These are phyloP conservation scores for Suillus bovinus DNA, from an alignment of 768 basidiomycete genomes.

Conservation along the genomic window DNA sequence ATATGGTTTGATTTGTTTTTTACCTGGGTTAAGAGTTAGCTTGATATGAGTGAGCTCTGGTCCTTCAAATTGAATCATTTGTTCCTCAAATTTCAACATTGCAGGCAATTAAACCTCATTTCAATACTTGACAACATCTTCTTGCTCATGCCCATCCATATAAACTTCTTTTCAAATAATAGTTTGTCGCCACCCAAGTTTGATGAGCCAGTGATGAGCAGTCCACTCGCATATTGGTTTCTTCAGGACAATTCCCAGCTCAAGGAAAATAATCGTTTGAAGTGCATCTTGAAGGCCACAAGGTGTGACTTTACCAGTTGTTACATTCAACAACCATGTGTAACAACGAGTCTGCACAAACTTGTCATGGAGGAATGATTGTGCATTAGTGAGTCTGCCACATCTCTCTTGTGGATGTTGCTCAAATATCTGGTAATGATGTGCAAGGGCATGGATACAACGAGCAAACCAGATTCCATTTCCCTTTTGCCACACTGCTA, in stretches of 20 bases:
- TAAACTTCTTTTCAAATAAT: conserved; percentile 14
- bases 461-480: conserved; percentile 30
- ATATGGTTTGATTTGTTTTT: conserved; percentile 20
- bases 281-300: conserved; percentile 24
- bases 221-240: conserved; percentile 25
- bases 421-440: conserved; percentile 40
- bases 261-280: conserved; percentile 32
- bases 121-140: conserved; percentile 10
- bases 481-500: conserved; percentile 40
- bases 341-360: conserved; percentile 3
- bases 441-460: conserved; percentile 30
- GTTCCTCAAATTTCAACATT: conserved; percentile 23
- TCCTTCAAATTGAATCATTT: conserved; percentile 20
- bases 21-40: conserved; percentile 25
- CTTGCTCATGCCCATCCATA: conserved; percentile 21
- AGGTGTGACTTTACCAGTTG: conserved; percentile 33
- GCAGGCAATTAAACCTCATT: conserved; percentile 21
- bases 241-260: conserved; percentile 27
- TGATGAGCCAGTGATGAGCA: conserved; percentile 7
- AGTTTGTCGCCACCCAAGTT: conserved; percentile 16
- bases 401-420: conserved; percentile 30
- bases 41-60: conserved; percentile 18
- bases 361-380: conserved; percentile 15
- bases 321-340: conserved; percentile 23
- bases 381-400: conserved; percentile 20